Base-by-base conservation (phyloP, 129 eudicot species). In the sunflower (Helianthus annuus) region DNA sequence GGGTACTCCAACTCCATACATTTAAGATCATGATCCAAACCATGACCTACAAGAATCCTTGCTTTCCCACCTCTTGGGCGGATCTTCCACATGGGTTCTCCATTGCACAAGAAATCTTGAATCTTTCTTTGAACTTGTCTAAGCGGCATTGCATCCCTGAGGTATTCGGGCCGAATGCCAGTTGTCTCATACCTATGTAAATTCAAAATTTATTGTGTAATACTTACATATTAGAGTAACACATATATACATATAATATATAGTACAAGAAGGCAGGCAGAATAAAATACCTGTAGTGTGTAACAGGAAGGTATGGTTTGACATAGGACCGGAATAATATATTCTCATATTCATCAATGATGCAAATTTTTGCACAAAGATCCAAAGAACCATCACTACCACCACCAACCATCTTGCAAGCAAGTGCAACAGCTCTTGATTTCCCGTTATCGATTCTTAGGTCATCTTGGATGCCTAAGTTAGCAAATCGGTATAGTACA, bases 351-450 rank as follows among this genome's bases (percentile, higher is more conserved):
- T 95, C 99, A 49, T 95, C 99, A 58, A 84, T 81, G 46, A 95
- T 91, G 83, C 97, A 95, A 56, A 95, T 86, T 79, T 96, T 91
- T 52, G 95, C 97, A 69, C 97, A 95, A 34, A 95, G 84, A 82
- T 95, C 99, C 55, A 91, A 59, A 51, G 99, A 86, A 46, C 97
- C 99, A 78, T 95, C 97, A 74, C 97, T 95, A n/a, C 99, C 99
- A 58, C 99, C 99, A 24, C 99, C 99, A 39, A 95, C 99, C 99
- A 88, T 95, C 79, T 90, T 95, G 91, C 99, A 90, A 27, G 90
- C 96, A 56, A 95, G 90, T 38, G 97, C 85, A 57, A 95, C 92
- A 66, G 83, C 91, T 79, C 75, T 82, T 76, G 81, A 68, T 80
- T 86, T 74, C 48, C 75, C 81, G 4, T 73, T 82, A 66, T 86